Percentiles rank a stretch among this genome's conserved stretches.
Evolutionary conservation across 768 basidiomycete genomes (phyloP).

Genomic region (Trametes gibbosa): DNA sequence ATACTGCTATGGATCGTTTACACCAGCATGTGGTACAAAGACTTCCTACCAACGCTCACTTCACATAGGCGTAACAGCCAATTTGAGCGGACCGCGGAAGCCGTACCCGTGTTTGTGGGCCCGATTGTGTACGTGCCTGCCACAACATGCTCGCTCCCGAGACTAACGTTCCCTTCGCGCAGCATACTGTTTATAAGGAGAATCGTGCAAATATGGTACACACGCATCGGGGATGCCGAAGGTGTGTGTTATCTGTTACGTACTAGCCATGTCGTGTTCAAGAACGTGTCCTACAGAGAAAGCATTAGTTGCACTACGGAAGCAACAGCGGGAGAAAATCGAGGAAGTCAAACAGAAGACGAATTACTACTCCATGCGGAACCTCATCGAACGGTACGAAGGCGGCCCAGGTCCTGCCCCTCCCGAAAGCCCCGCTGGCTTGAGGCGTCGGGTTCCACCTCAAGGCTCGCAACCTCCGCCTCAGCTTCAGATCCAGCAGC

Average conservation of each 20-base stretch:
- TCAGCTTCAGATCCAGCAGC: constrained; percentile 20
- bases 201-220: constrained; percentile 84
- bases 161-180: neutral
- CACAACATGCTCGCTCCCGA: neutral
- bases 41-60: constrained; percentile 46
- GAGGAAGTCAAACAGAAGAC: constrained; percentile 98
- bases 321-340: constrained; percentile 78
- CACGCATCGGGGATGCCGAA: constrained; percentile 74
- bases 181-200: constrained; percentile 76
- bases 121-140: constrained; percentile 68
- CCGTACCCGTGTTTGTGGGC: constrained; percentile 62
- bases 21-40: constrained; percentile 70
- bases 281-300: constrained; percentile 53
- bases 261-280: neutral
- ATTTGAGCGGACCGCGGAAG: constrained; percentile 45
- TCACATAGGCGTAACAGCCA: constrained; percentile 24
- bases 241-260: constrained; percentile 43
- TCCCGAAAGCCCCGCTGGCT: constrained; percentile 27
- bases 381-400: constrained; percentile 88
- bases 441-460: constrained; percentile 40
- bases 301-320: constrained; percentile 67
- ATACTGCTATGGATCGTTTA: constrained; percentile 72
- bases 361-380: constrained; percentile 90
- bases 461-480: neutral
- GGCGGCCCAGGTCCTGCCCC: constrained; percentile 43